These are phyloP conservation scores for Triadica sebifera DNA, from an alignment of 345 rosid species.

Conservation along the genomic window DNA sequence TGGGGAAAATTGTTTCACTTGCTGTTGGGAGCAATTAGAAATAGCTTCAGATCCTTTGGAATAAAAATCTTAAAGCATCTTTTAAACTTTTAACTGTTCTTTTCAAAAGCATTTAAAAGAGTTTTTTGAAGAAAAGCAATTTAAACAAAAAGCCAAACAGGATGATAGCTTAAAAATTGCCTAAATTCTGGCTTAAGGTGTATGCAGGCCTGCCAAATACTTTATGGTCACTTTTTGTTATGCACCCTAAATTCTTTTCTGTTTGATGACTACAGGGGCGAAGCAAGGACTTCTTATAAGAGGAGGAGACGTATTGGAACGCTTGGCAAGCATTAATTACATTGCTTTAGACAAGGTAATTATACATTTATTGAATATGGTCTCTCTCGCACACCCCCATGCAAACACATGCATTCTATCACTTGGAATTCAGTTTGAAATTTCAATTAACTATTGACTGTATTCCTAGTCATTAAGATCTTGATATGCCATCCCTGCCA, in stretches of 20 bases:
- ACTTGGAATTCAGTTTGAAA: background rate
- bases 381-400: background rate
- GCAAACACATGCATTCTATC: background rate
- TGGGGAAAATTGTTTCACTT: background rate
- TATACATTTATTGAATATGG: background rate
- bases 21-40: background rate
- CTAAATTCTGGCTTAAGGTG: too few species aligned
- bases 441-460: background rate
- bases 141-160: background rate
- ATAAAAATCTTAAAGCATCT: too few species aligned
- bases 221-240: conserved; percentile 1
- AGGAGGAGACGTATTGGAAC: conserved; percentile 96
- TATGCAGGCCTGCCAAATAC: background rate
- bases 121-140: background rate
- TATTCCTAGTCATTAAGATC: background rate
- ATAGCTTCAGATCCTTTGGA: too few species aligned
- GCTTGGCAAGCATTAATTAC: conserved; percentile 68
- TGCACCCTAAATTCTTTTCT: conserved; percentile 13
- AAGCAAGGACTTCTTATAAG: conserved; percentile 90
- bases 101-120: background rate
- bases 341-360: conserved; percentile 89
- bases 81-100: background rate
- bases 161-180: background rate
- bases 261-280: conserved; percentile 64
- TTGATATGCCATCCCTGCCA: background rate